Percentiles rank a stretch among this genome's conserved stretches.
Evolutionary conservation across 345 rosid genomes (phyloP).

Genomic region (Bruguiera gymnorhiza): DNA sequence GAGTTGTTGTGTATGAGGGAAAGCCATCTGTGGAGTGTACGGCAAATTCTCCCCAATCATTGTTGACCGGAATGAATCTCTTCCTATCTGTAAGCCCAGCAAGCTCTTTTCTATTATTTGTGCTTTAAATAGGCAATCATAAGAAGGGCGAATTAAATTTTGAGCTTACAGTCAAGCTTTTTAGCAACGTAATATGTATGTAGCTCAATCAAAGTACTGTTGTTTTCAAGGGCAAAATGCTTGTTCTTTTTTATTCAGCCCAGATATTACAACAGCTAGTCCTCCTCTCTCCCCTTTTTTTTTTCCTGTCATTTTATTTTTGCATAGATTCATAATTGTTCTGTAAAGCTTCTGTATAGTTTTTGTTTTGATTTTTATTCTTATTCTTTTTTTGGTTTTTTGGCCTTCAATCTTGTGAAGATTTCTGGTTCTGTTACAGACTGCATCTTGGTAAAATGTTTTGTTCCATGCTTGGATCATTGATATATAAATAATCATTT

Average conservation of each 20-base stretch:
- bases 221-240: no score
- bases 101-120: background rate
- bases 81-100: slow-evolving; percentile 77
- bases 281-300: no score
- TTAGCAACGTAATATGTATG: no score
- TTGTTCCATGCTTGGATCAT: background rate
- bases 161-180: no score
- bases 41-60: slow-evolving; percentile 94
- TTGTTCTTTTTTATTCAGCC: no score
- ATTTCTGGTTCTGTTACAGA: no score
- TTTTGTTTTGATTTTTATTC: background rate
- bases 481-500: background rate
- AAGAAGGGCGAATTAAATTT: no score
- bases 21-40: slow-evolving; percentile 76
- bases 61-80: slow-evolving; percentile 96
- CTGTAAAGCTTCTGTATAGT: background rate
- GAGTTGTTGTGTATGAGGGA: slow-evolving; percentile 96
- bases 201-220: no score
- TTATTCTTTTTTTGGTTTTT: background rate
- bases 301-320: no score
- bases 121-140: background rate
- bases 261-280: no score
- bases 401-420: background rate
- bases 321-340: background rate
- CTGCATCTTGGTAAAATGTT: background rate